Conservation (phyloP, 148 eudicot species). For the Amaranthus palmeri region DNA sequence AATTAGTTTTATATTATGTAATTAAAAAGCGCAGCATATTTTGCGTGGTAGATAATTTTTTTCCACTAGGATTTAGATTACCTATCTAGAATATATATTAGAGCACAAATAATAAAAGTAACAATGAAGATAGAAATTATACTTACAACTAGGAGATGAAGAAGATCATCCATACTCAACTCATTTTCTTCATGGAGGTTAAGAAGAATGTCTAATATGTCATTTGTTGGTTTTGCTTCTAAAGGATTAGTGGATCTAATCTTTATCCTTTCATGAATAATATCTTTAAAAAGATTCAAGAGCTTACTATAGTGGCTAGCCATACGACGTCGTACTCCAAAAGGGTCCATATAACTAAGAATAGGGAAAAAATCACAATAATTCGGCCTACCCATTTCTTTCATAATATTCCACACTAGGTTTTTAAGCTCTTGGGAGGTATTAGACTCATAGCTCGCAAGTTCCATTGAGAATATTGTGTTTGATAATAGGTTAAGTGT, state of each 20-base stretch:
- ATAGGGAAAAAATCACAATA: not conserved
- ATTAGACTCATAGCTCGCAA: not conserved
- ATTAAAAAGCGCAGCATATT: too few species aligned
- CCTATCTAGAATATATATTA: too few species aligned
- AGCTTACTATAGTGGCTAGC: not conserved
- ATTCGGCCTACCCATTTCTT: not conserved
- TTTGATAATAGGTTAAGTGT: not conserved
- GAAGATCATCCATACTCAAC: not conserved
- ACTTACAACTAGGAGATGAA: not conserved
- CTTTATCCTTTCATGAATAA: not conserved
- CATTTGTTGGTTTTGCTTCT: not conserved
- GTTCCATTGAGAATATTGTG: not conserved
- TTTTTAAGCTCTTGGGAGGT: not conserved
- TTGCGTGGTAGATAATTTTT: too few species aligned
- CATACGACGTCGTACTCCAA: not conserved
- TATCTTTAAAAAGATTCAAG: not conserved
- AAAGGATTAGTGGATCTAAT: not conserved
- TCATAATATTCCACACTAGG: not conserved
- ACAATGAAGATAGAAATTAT: not conserved
- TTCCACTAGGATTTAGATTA: too few species aligned
- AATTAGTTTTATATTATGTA: too few species aligned
- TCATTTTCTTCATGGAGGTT: not conserved
- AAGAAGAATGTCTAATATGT: not conserved
- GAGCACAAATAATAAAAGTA: too few species aligned
- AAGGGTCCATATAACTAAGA: not conserved